Evolutionary conservation across 2,329 filamentous ascomycete genomes (phyloP), one percentile per base, ranked within the genome.

Genomic region (Claviceps fusiformis): DNA sequence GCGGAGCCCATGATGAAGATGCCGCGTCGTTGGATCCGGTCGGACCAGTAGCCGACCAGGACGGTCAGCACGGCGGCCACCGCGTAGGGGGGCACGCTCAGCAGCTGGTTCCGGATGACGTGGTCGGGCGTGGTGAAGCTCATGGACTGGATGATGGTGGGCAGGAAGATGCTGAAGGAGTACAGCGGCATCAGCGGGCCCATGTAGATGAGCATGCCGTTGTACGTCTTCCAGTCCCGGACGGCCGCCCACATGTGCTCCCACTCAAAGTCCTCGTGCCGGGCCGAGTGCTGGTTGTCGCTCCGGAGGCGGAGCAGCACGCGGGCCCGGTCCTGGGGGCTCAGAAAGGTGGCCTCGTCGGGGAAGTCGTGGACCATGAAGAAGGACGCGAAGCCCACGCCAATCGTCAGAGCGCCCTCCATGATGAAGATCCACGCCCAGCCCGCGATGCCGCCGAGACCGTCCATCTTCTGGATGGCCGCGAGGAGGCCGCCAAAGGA

Each of bases 301-400:
- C 73, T 67, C 51, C 79, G 79, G 10, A 95, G 75, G 3, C 89
- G 81, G 5, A 81, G 76, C n/a, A 89, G 71, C 0, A 93, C 86
- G 9, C 88, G 80, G 6, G 75, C 75, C 31, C 87, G 84, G 61
- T 95, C 88, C 10, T 80, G 76, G 0, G 80, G 75, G 0, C 80
- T 79, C 8, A 95, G 75, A 65, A 95, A 95, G 1, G 67, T 81
- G 27, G 87, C 88, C 56, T 87, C 77, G 58, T 86, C 84, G 0
- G 89, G 89, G 64, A 90, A 95, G 65, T 95, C 87, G 59, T 89
- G 81, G 1, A 95, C 86, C 72, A 87, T 81, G 82, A 83, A 91
- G 70, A 86, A 90, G 1, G 81, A 86, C 0, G 74, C 68, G 5
- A 87, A 60, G 2, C 85, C 88, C 29, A 89, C 75, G 1, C 89